Evolutionary conservation across 495 filamentous ascomycete genomes (phyloP), one percentile per base, ranked within the genome.

Genomic region (Tirmania nivea): DNA sequence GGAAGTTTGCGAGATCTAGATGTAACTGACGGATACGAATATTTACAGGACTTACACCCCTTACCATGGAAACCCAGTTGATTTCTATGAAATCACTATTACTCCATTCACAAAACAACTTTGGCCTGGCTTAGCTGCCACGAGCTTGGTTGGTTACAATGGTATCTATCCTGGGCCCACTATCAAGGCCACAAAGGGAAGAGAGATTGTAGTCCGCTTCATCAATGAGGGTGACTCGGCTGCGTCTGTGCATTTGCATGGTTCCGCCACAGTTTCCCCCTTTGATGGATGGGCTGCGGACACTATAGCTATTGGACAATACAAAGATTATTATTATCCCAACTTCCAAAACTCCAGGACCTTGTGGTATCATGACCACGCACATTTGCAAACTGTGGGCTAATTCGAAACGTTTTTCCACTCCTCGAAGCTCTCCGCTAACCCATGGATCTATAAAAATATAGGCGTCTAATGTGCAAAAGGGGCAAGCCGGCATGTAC

Each of bases 311-410:
- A 59, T 66, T 0, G 72, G 71, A 34, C 60, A 77, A 59, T 77
- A 72, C 66, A 74, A 77, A 60, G 75, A 78, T 57, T 78, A 78
- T 62, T 78, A 76, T 59, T 78, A 74, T 60, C 75, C 75, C 31
- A 78, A 77, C 65, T 57, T 59, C 35, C 70, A 77, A 52, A 52
- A 59, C 42, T 71, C 65, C 3, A 67, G 75, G 10, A 68, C 71
- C 5, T 59, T 75, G n/a, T 78, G 75, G 75, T 78, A 78, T 56
- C 75, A 78, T 52, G 75, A 75, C 56, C 74, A 77, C 54, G 71
- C 71, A 35, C 57, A 60, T 12, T 47, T 59, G 14, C 56, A 59
- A 52, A 62, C 59, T 51, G 12, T 35, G 34, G 5, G 16, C 8
- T 48, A 12, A 14, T 21, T 52, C 51, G 10, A 37, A 14, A 21